Evolutionary conservation across 345 rosid genomes (phyloP).

Genomic region (Gossypium anomalum): DNA sequence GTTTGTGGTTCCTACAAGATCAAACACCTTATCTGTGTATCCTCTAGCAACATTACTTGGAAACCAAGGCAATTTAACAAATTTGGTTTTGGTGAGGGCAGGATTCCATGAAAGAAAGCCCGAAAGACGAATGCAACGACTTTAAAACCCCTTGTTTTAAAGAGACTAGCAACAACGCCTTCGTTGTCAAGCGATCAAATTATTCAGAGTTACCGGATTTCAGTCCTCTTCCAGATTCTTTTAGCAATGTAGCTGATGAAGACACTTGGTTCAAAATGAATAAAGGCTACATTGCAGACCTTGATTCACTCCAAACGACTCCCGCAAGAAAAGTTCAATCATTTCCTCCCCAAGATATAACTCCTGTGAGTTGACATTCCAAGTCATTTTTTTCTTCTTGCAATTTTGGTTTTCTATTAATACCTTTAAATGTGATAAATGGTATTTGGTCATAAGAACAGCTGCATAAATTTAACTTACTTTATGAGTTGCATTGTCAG

Average conservation of each 20-base stretch:
- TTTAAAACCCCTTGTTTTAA: slow-evolving; percentile 59
- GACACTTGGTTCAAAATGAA: slow-evolving; percentile 93
- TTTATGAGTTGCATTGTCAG: slow-evolving; percentile 23
- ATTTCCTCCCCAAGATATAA: slow-evolving; percentile 39
- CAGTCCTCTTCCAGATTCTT: slow-evolving; percentile 79
- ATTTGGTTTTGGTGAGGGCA: slow-evolving; percentile 23
- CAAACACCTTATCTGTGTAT: not conserved
- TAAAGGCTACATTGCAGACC: slow-evolving; percentile 77
- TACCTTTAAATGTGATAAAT: not conserved
- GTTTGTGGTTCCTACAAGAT: not conserved
- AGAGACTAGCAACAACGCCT: slow-evolving; percentile 52
- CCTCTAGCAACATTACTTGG: not conserved
- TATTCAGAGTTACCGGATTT: slow-evolving; percentile 51
- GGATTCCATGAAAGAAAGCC: slow-evolving; percentile 36
- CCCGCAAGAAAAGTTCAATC: slow-evolving; percentile 69
- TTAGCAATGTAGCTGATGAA: slow-evolving; percentile 84
- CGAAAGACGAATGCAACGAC: slow-evolving; percentile 38
- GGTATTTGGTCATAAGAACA: not conserved
- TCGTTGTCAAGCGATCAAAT: slow-evolving; percentile 73
- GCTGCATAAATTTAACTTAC: slow-evolving; percentile 1
- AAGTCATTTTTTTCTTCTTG: slow-evolving; percentile 6
- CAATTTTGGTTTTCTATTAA: not conserved
- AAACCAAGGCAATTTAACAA: not conserved
- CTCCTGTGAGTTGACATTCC: slow-evolving; percentile 52
- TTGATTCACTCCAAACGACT: slow-evolving; percentile 70